A percentile compares a stretch with the other conserved stretches of the same genome.
These are phyloP conservation scores for Lentinula aciculospora DNA, from an alignment of 768 basidiomycete genomes.

Conservation along the genomic window DNA sequence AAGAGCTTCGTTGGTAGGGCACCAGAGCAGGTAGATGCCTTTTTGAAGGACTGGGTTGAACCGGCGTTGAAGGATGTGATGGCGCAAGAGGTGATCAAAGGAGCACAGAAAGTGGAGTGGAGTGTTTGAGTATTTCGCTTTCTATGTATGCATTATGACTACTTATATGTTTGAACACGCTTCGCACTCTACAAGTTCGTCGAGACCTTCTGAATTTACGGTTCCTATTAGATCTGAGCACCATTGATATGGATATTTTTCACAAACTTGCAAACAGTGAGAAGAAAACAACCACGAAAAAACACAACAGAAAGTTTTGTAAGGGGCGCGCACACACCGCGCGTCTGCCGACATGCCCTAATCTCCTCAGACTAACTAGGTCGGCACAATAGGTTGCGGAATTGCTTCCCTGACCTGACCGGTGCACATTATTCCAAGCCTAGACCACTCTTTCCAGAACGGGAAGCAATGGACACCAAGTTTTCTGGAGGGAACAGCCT, in stretches of 20 bases:
- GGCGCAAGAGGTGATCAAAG: slow-evolving; percentile 44
- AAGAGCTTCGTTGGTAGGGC: slow-evolving; percentile 89
- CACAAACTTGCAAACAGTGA: no score
- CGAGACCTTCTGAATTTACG: no score
- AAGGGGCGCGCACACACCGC: slow-evolving; percentile 66
- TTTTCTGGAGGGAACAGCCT: slow-evolving; percentile 93
- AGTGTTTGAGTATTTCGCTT: slow-evolving; percentile 53
- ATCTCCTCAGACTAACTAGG: slow-evolving; percentile 81
- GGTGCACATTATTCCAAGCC: slow-evolving; percentile 78
- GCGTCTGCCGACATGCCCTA: slow-evolving; percentile 83
- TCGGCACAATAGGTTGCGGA: slow-evolving; percentile 81
- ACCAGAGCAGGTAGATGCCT: slow-evolving; percentile 89
- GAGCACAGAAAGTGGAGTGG: slow-evolving; percentile 58
- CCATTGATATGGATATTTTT: no score
- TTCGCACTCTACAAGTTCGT: no score
- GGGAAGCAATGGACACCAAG: slow-evolving; percentile 77
- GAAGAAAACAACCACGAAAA: no score
- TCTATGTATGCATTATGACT: no score
- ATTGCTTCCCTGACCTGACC: slow-evolving; percentile 89
- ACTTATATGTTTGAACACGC: no score
- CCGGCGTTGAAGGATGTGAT: slow-evolving; percentile 70
- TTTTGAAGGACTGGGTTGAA: slow-evolving; percentile 80
- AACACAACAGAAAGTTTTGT: slow-evolving; percentile 71
- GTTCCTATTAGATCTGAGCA: no score
- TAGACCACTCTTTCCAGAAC: slow-evolving; percentile 54